phyloP scores from a whole-genome alignment of 371 early-diverging fungal species.

The Homolaphlyctis polyrhiza region DNA sequence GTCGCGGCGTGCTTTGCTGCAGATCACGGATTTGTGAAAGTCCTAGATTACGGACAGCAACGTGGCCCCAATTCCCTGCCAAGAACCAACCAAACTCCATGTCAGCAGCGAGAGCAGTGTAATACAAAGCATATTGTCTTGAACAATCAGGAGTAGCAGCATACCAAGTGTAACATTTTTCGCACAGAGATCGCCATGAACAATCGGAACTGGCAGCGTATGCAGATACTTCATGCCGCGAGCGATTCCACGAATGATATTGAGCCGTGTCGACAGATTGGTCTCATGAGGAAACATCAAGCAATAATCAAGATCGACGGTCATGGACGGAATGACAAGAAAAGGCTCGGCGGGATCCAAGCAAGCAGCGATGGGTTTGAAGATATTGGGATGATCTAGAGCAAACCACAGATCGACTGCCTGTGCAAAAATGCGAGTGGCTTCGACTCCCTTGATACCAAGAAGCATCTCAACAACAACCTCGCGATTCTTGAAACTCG shows the following conservation, averaged over 20 bases:
- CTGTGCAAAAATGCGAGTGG: too few species aligned
- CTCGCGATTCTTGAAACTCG: too few species aligned
- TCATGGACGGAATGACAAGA: neutral
- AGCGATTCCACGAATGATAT: neutral
- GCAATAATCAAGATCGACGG: neutral
- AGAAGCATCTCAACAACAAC: too few species aligned
- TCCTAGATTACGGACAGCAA: constrained; percentile 25
- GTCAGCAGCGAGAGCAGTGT: neutral
- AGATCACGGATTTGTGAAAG: constrained; percentile 8
- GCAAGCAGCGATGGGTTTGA: neutral
- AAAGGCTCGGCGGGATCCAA: neutral
- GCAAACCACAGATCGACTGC: too few species aligned
- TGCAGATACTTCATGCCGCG: constrained; percentile 11
- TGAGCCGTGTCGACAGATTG: neutral
- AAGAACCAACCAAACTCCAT: neutral
- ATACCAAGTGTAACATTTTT: constrained; percentile 29
- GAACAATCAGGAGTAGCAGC: neutral
- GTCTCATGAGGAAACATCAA: neutral
- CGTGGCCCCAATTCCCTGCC: constrained; percentile 5
- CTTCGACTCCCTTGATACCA: too few species aligned
- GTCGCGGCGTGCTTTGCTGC: neutral
- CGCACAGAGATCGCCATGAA: constrained; percentile 33
- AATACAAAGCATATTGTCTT: neutral
- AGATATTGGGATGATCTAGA: neutral
- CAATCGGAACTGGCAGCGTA: constrained; percentile 12